A percentile compares a stretch with the other conserved stretches of the same genome.
These are phyloP conservation scores for Petunia hybrid DNA, from an alignment of 305 asterid genomes.

Conservation along the genomic window DNA sequence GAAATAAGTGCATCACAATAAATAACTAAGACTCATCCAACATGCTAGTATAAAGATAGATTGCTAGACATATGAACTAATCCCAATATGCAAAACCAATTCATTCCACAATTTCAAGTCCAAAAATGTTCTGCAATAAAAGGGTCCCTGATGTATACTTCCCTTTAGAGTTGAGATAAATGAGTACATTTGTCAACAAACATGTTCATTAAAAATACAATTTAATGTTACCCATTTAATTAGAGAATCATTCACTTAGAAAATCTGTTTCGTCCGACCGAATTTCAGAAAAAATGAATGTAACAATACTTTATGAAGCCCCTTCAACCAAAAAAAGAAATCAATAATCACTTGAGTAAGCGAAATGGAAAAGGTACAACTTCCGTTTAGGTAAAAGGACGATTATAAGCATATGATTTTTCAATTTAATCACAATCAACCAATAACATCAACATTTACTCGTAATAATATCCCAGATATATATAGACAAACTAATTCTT, in stretches of 20 bases:
- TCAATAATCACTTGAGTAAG: too few species aligned
- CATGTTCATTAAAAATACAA: neutral
- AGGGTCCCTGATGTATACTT: neutral
- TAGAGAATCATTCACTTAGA: slow-evolving; percentile 7
- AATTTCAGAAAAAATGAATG: slow-evolving; percentile 7
- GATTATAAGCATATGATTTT: too few species aligned
- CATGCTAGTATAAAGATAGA: neutral
- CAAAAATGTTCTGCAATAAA: neutral
- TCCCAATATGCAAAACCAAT: slow-evolving; percentile 14
- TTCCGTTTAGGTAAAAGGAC: too few species aligned
- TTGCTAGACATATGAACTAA: slow-evolving; percentile 15
- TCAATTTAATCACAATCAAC: too few species aligned
- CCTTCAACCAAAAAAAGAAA: neutral
- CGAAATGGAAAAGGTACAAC: too few species aligned
- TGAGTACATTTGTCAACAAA: slow-evolving; percentile 18
- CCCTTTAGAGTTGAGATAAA: slow-evolving; percentile 13
- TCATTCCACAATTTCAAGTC: slow-evolving; percentile 7
- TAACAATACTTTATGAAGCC: neutral
- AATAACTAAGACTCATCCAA: neutral
- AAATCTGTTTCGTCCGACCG: slow-evolving; percentile 9
- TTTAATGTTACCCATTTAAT: slow-evolving; percentile 7
- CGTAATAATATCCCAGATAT: too few species aligned
- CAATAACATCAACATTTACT: too few species aligned
- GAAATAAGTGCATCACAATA: slow-evolving; percentile 11
- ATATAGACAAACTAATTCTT: too few species aligned